Conservation (phyloP, 23 red algal genomes). For the Pyropia yezoensis region DNA sequence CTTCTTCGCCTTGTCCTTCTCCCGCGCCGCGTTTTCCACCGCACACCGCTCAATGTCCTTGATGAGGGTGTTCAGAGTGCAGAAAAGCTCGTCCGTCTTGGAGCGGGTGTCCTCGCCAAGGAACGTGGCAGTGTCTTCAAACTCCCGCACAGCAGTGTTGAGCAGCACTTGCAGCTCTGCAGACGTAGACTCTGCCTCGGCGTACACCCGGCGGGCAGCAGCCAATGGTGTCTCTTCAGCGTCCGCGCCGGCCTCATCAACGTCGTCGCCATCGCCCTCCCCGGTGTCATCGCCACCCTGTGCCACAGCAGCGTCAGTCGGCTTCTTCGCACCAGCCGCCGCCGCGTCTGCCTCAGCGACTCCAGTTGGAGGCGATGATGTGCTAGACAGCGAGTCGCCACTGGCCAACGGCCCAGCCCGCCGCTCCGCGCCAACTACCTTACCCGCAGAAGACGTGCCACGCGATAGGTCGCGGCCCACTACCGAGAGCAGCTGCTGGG, state of each 20-base stretch:
- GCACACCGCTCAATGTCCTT: slow-evolving; percentile 36
- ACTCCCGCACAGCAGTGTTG: slow-evolving; percentile 49
- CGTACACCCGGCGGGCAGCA: slow-evolving; percentile 34
- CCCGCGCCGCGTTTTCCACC: slow-evolving; percentile 29
- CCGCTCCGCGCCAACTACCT: slow-evolving; percentile 1
- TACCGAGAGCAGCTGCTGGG: slow-evolving; percentile 26
- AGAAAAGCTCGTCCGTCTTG: slow-evolving; percentile 75
- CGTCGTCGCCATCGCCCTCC: background rate
- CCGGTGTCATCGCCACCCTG: background rate
- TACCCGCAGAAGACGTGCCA: background rate
- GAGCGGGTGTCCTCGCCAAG: slow-evolving; percentile 77
- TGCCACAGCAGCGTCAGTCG: background rate
- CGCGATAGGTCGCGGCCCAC: slow-evolving; percentile 1
- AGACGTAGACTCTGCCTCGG: slow-evolving; percentile 43
- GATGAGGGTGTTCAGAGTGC: slow-evolving; percentile 39
- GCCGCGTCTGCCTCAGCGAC: background rate
- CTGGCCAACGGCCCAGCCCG: background rate
- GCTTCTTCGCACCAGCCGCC: background rate
- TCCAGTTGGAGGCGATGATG: background rate
- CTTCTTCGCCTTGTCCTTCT: slow-evolving; percentile 13
- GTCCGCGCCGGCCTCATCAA: background rate
- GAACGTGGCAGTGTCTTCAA: slow-evolving; percentile 38
- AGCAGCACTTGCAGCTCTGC: slow-evolving; percentile 28
- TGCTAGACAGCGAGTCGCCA: background rate
- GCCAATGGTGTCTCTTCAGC: slow-evolving; percentile 6